Base-by-base conservation (phyloP, 257 asterid species). In the Jacaranda copaia region DNA sequence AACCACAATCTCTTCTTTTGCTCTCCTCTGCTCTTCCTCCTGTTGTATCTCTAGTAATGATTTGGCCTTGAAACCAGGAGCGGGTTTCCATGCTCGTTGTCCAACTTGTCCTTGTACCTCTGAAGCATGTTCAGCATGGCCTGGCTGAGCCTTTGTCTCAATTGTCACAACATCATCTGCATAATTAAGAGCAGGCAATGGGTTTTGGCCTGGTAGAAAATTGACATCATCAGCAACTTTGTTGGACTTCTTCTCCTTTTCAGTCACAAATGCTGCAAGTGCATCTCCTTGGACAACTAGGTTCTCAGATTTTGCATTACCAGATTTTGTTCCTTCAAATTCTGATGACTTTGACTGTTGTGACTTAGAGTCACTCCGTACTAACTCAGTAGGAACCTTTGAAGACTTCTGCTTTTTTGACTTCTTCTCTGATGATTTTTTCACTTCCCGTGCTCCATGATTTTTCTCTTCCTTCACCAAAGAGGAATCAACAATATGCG, bases 1-100 rank as follows among this genome's bases (percentile, higher is more conserved):
- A 80, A 76, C 85, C 76, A 81, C 83, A 52, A 81, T 79, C 81
- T 86, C 95, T 72, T 79, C 89, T 38, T 70, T 89, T 38, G 94
- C 96, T 85, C 96, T 90, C 74, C 92, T 88, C 88, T 93, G 97
- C 84, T 96, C 98, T 86, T 96, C 98, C 85, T 96, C 99, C 84
- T 84, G 93, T 61, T 96, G 99, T 84, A 96, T 96, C 81, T 96
- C 99, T 58, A 93, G 66, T 6, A 96, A 77, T 20, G 99, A 93
- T 80, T 92, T 96, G 8, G 98, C 96, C 84, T 87, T 93, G 87
- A 96, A 92, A 73, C 97, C 98, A 77, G 99, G 96, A 76, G 99
- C 97, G 80, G 93, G 93, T 85, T 96, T 96, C 99, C 99, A 96
- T 68, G 95, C 97, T 38, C 96, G 90, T 60, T 83, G 91, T 67